Evolutionary conservation across 2,329 filamentous ascomycete species (phyloP), one percentile per base, ranked within the genome.

Genomic region (Atkinsonella hypoxylon): DNA sequence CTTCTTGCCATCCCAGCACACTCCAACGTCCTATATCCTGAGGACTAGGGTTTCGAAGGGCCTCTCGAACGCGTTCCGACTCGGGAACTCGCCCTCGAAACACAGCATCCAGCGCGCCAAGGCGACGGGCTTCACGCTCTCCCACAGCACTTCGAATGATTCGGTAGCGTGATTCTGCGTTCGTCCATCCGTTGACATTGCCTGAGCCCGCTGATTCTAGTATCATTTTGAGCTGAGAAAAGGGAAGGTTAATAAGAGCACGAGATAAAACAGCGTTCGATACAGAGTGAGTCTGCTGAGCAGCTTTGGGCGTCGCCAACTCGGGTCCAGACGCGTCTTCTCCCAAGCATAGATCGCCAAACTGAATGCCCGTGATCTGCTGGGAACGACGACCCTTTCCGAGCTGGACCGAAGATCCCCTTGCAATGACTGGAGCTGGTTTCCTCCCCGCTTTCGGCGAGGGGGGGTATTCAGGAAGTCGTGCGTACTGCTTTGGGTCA

Each of bases 161-260:
- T 9, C 70, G 70, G 51, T 73, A 70, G 18, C 76, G 69, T 26
- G 72, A 63, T 51, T 73, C 68, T 1, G 67, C 66, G 39, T 67
- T 74, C 26, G 73, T 69, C 71, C 74, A 78, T 20, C 70, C 75
- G n/a, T 70, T 69, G 31, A 70, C 66, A 43, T 70, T 69, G 41
- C 76, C 77, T 9, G 82, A 71, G 26, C 72, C 72, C 7, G 59
- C 55, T 47, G 80, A 79, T 57, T 85, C 82, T 34, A 89, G 70
- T 1, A 87, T 66, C 53, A 75, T 73, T 64, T 85, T 82, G 22
- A 90, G 70, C 30, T 83, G 69, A 13, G 76, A 70, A 56, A 85
- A 86, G 0, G 86, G 86, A 6, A 89, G 67, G 40, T 86, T 87
- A 48, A 88, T 67, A 2, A 90, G 69, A 20, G 87, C 70, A 30